Evolutionary conservation across 2,329 filamentous ascomycete species (phyloP).

Genomic region (Clarireedia homoeocarpa): DNA sequence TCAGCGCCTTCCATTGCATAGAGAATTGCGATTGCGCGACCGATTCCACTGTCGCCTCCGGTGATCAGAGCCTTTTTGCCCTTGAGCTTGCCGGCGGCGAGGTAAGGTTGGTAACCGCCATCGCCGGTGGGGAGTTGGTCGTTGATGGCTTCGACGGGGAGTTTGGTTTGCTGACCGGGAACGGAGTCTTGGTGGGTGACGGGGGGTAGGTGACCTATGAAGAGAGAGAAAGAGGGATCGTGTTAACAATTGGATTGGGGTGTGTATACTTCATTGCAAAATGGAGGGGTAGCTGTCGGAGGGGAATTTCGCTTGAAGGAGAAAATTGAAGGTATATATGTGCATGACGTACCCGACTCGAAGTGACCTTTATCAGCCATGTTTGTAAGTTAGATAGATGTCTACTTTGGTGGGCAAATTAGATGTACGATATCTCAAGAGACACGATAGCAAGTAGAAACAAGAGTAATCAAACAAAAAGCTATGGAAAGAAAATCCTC

Average conservation of each 20-base stretch:
- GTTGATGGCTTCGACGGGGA: slow-evolving; percentile 37
- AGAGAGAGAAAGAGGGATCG: not conserved
- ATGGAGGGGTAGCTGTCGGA: not conserved
- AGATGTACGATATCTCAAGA: not conserved
- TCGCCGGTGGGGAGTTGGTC: slow-evolving; percentile 60
- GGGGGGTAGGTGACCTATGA: slow-evolving; percentile 40
- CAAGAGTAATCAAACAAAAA: not conserved
- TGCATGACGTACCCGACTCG: slow-evolving; percentile 24
- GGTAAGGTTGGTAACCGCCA: slow-evolving; percentile 62
- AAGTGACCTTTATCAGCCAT: slow-evolving; percentile 29
- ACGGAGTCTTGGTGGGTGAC: slow-evolving; percentile 44
- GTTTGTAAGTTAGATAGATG: slow-evolving; percentile 24
- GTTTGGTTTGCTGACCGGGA: slow-evolving; percentile 42
- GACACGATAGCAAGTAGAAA: not conserved
- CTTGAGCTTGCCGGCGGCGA: slow-evolving; percentile 65
- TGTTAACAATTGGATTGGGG: not conserved
- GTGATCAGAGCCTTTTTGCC: slow-evolving; percentile 74
- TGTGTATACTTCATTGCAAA: too few species aligned
- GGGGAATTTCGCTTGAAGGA: not conserved
- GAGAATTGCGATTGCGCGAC: slow-evolving; percentile 65
- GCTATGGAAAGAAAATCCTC: slow-evolving; percentile 19
- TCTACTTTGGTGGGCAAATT: not conserved
- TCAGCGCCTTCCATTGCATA: slow-evolving; percentile 78
- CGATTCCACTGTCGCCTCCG: slow-evolving; percentile 73
- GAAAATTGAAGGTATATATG: not conserved